A percentile compares a stretch with the other conserved stretches of the same genome.
These are phyloP conservation scores for Austroboletus niveus DNA, from an alignment of 1,284 basidiomycete species.

Conservation along the genomic window DNA sequence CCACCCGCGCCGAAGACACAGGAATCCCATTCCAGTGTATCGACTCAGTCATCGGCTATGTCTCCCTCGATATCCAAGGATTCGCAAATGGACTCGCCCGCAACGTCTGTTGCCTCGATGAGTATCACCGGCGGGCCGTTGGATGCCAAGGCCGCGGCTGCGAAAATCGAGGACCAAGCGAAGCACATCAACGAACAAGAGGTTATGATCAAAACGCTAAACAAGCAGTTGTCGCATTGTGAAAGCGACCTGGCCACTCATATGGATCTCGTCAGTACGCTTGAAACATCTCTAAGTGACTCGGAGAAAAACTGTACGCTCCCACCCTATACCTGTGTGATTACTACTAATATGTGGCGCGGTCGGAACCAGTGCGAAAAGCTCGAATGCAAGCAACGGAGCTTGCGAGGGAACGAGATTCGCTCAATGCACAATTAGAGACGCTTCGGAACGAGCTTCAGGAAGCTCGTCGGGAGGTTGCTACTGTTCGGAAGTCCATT, in stretches of 20 bases:
- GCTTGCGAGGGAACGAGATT: slow-evolving; percentile 79
- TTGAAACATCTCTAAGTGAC: slow-evolving; percentile 83
- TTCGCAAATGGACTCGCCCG: slow-evolving; percentile 63
- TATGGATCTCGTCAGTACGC: slow-evolving; percentile 82
- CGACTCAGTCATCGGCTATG: slow-evolving; percentile 54
- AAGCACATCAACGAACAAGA: slow-evolving; percentile 83
- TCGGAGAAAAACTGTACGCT: slow-evolving; percentile 86
- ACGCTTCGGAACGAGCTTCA: slow-evolving; percentile 66
- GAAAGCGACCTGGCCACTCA: slow-evolving; percentile 89
- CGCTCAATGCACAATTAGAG: slow-evolving; percentile 61
- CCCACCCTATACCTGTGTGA: slow-evolving; percentile 10
- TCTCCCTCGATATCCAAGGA: slow-evolving; percentile 59
- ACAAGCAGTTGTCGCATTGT: slow-evolving; percentile 88
- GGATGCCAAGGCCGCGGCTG: slow-evolving; percentile 53
- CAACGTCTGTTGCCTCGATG: slow-evolving; percentile 56
- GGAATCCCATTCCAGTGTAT: slow-evolving; percentile 49
- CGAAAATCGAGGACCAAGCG: slow-evolving; percentile 68
- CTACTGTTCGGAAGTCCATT: slow-evolving; percentile 72
- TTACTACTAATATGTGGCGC: slow-evolving; percentile 16
- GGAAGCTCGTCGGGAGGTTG: slow-evolving; percentile 76
- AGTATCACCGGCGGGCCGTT: slow-evolving; percentile 30
- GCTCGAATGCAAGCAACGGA: slow-evolving; percentile 88
- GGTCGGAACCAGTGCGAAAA: slow-evolving; percentile 66
- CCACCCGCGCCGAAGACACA: slow-evolving; percentile 71
- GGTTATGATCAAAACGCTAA: slow-evolving; percentile 87